These are phyloP conservation scores for Xerocomus minutiporus DNA, from an alignment of 1,284 basidiomycete genomes.

Conservation along the genomic window DNA sequence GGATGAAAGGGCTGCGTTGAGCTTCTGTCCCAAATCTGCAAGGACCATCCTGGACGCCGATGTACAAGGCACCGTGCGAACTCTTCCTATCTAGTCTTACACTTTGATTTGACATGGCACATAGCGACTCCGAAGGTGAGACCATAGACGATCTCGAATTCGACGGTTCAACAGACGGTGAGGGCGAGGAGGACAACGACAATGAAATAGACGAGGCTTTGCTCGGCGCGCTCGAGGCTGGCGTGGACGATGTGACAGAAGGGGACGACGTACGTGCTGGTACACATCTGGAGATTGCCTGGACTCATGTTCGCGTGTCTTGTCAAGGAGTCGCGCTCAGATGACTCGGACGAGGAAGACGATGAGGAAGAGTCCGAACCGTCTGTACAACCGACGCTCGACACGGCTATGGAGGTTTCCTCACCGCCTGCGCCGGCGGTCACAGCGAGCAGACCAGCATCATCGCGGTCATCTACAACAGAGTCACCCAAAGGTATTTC, in stretches of 20 bases:
- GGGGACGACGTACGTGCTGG: slow-evolving; percentile 53
- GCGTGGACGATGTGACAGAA: slow-evolving; percentile 57
- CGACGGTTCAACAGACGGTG: slow-evolving; percentile 46
- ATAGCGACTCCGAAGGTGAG: slow-evolving; percentile 65
- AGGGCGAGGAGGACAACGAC: slow-evolving; percentile 42
- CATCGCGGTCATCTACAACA: slow-evolving; percentile 28
- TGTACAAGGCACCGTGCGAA: slow-evolving; percentile 29
- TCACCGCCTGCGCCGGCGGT: slow-evolving; percentile 24
- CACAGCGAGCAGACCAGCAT: slow-evolving; percentile 14
- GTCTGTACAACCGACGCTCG: slow-evolving; percentile 23
- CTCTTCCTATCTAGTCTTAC: background rate
- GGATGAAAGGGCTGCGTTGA: slow-evolving; percentile 91
- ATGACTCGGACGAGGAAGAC: slow-evolving; percentile 58
- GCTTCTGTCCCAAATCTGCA: slow-evolving; percentile 89
- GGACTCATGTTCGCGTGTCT: slow-evolving; percentile 6
- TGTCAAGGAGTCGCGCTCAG: slow-evolving; percentile 44
- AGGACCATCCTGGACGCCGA: slow-evolving; percentile 74
- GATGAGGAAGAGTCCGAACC: slow-evolving; percentile 42
- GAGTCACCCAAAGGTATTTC: slow-evolving; percentile 28
- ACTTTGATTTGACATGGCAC: slow-evolving; percentile 38
- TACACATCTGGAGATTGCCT: background rate
- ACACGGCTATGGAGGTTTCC: slow-evolving; percentile 21
- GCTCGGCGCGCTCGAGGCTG: slow-evolving; percentile 46
- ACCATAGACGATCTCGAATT: slow-evolving; percentile 52
- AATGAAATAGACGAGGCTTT: slow-evolving; percentile 51